phyloP scores from a whole-genome alignment of 78 protist species.

The Pelomyxa schiedti region DNA sequence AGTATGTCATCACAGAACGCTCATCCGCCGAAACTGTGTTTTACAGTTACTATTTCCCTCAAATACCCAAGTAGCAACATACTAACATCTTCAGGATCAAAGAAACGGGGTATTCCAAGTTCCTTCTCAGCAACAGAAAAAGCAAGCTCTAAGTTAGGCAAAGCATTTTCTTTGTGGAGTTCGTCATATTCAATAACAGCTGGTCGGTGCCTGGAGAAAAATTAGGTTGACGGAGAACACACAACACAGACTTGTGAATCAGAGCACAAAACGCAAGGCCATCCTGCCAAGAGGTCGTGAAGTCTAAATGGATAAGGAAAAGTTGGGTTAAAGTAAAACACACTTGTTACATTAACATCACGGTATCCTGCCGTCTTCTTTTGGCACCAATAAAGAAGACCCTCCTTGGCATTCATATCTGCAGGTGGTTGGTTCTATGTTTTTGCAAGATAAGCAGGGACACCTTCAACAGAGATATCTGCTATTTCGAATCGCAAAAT shows the following conservation, averaged over 20 bases:
- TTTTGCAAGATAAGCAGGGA: too few species aligned
- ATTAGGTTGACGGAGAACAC: too few species aligned
- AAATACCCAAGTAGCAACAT: not conserved
- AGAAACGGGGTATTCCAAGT: conserved; percentile 60
- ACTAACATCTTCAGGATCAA: conserved; percentile 59
- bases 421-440: too few species aligned
- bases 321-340: too few species aligned
- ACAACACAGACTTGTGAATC: too few species aligned
- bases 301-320: too few species aligned
- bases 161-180: conserved; percentile 24
- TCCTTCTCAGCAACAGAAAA: conserved; percentile 64
- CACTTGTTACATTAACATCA: conserved; percentile 27
- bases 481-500: conserved; percentile 49
- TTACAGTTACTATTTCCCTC: too few species aligned
- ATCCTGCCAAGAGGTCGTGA: conserved; percentile 49
- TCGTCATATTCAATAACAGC: conserved; percentile 45
- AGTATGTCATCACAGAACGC: conserved; percentile 68
- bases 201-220: conserved; percentile 65
- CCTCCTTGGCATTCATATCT: conserved; percentile 62
- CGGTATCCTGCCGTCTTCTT: conserved; percentile 31
- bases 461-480: conserved; percentile 47
- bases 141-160: conserved; percentile 54
- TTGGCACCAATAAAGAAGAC: conserved; percentile 60
- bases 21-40: conserved; percentile 56
- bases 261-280: conserved; percentile 66